Evolutionary conservation across 352 stramenopile genomes (phyloP).

Genomic region (Pythium grandisporangium): DNA sequence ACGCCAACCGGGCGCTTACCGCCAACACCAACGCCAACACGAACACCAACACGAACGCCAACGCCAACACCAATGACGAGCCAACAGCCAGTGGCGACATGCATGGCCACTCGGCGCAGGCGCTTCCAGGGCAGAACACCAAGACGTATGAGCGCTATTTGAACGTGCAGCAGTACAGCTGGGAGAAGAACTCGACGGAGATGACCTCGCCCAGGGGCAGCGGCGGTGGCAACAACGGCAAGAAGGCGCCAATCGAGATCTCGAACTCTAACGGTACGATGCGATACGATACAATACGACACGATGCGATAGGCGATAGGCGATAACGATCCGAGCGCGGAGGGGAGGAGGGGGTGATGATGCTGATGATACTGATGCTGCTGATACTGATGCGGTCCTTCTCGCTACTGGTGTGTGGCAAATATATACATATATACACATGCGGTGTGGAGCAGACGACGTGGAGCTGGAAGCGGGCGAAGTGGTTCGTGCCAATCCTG

Average conservation of each 20-base stretch:
- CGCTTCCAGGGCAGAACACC: conserved; percentile 1
- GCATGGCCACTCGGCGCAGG: conserved; percentile 1
- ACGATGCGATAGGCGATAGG: too few species aligned
- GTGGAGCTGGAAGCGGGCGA: conserved; percentile 7
- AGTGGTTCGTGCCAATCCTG: conserved; percentile 8
- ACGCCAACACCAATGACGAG: background rate
- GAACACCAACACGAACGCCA: background rate
- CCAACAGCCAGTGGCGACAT: background rate
- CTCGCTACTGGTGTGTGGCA: background rate
- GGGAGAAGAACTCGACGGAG: conserved; percentile 2
- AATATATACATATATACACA: too few species aligned
- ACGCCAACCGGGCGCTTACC: background rate
- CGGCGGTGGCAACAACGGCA: background rate
- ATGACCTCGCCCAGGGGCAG: conserved; percentile 2
- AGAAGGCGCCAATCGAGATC: conserved; percentile 1
- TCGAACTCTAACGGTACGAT: conserved; percentile 13
- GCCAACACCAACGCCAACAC: background rate
- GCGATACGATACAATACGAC: too few species aligned
- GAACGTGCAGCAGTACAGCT: conserved; percentile 1
- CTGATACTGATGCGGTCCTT: background rate
- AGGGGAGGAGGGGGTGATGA: too few species aligned
- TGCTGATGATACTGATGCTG: background rate
- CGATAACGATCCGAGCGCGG: too few species aligned
- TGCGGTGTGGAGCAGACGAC: too few species aligned
- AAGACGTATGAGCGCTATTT: conserved; percentile 10